Percentiles rank a stretch among this genome's conserved stretches.
Conservation (phyloP, 352 stramenopile species). For the Blastocystis sp. region DNA sequence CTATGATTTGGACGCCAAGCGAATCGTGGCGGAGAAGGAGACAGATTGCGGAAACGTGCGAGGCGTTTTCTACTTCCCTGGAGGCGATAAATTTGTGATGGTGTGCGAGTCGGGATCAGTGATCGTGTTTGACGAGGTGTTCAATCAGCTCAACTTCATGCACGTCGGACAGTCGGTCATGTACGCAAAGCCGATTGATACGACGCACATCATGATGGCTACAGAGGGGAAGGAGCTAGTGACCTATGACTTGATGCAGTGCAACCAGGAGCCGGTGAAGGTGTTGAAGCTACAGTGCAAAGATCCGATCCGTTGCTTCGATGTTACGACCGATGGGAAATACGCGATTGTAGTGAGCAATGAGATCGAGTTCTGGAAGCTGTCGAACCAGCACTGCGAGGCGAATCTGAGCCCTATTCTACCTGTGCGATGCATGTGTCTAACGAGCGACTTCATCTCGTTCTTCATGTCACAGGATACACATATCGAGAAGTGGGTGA, state of each 20-base stretch:
- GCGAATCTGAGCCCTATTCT: slow-evolving; percentile 21
- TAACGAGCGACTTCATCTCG: slow-evolving; percentile 42
- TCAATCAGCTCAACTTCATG: slow-evolving; percentile 23
- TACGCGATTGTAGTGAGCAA: slow-evolving; percentile 38
- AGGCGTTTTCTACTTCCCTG: not conserved
- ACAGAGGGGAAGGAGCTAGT: slow-evolving; percentile 29
- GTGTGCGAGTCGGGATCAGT: slow-evolving; percentile 22
- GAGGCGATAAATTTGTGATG: not conserved
- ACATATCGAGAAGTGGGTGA: slow-evolving; percentile 59
- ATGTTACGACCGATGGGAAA: slow-evolving; percentile 29
- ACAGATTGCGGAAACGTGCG: slow-evolving; percentile 45
- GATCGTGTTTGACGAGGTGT: not conserved
- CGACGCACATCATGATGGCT: not conserved
- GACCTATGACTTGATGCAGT: not conserved
- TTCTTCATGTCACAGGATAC: slow-evolving; percentile 59
- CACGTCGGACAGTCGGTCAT: not conserved
- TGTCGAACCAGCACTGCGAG: not conserved
- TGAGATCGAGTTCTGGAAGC: slow-evolving; percentile 48
- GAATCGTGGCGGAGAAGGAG: slow-evolving; percentile 11
- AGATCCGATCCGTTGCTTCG: slow-evolving; percentile 32
- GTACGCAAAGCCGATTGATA: not conserved
- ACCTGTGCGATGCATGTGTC: slow-evolving; percentile 15
- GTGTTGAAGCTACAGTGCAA: not conserved
- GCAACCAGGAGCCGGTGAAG: not conserved
- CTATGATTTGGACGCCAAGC: slow-evolving; percentile 18